phyloP scores from a whole-genome alignment of 2,329 filamentous ascomycete species.

The Xylaria sp. region DNA sequence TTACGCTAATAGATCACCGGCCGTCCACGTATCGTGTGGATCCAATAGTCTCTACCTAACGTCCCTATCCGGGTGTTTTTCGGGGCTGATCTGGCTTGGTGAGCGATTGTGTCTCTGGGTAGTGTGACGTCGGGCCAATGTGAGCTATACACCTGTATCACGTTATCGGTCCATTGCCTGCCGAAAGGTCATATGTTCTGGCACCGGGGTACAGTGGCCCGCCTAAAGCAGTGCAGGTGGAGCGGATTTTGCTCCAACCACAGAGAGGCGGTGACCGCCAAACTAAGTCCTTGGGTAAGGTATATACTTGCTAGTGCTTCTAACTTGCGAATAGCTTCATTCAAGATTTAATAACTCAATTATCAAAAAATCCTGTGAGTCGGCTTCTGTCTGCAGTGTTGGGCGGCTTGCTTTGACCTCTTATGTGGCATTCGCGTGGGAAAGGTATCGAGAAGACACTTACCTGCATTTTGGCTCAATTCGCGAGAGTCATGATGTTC shows the following conservation, averaged over 20 bases:
- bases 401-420: background rate
- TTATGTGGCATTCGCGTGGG: background rate
- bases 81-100: conserved; percentile 5
- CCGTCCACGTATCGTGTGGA: conserved; percentile 31
- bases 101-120: conserved; percentile 1
- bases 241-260: background rate
- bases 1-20: conserved; percentile 17
- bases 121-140: conserved; percentile 12
- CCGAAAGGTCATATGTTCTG: background rate
- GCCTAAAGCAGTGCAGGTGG: background rate
- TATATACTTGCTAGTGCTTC: background rate
- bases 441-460: background rate
- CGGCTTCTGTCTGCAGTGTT: background rate
- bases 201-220: background rate
- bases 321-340: background rate
- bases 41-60: conserved; percentile 6
- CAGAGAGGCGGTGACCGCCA: background rate
- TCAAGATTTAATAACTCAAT: background rate
- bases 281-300: background rate
- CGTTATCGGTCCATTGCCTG: conserved; percentile 10
- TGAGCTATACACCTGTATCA: conserved; percentile 12
- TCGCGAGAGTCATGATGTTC: background rate
- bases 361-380: background rate
- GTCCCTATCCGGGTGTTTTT: conserved; percentile 11
- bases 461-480: background rate